Conservation (phyloP, 352 stramenopile genomes). For the Phytophthora palmivora region DNA sequence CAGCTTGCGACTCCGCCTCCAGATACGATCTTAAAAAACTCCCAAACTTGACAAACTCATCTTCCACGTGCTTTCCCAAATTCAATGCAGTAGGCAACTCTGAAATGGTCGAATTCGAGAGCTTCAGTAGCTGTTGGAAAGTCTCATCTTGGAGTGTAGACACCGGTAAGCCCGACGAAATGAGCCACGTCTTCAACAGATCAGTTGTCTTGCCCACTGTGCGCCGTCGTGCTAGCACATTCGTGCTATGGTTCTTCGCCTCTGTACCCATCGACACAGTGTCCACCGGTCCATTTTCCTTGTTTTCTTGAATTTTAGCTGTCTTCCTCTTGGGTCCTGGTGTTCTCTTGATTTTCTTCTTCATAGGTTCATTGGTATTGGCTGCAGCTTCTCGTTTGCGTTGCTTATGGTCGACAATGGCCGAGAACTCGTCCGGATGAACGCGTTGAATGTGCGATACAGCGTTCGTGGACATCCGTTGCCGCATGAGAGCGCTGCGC, state of each 20-base stretch:
- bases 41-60: constrained; percentile 37
- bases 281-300: not conserved
- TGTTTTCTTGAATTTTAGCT: not conserved
- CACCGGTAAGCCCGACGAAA: constrained; percentile 32
- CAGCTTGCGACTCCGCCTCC: constrained; percentile 21
- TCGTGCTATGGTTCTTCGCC: not conserved
- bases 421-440: constrained; percentile 35
- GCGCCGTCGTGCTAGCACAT: constrained; percentile 7
- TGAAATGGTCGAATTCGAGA: not conserved
- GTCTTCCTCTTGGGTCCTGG: constrained; percentile 12
- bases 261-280: not conserved
- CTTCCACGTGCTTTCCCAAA: constrained; percentile 23
- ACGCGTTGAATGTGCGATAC: constrained; percentile 41
- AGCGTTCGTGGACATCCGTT: constrained; percentile 52
- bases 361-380: constrained; percentile 12
- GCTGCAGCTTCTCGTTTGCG: constrained; percentile 19
- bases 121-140: constrained; percentile 30
- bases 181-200: constrained; percentile 37
- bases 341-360: constrained; percentile 24
- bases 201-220: constrained; percentile 16
- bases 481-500: constrained; percentile 40
- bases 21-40: constrained; percentile 30
- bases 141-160: constrained; percentile 23
- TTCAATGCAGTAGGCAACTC: constrained; percentile 12
- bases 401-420: constrained; percentile 30